phyloP scores from a whole-genome alignment of 225 moss, liverwort and hornwort species.

The Physcomitrium patens region DNA sequence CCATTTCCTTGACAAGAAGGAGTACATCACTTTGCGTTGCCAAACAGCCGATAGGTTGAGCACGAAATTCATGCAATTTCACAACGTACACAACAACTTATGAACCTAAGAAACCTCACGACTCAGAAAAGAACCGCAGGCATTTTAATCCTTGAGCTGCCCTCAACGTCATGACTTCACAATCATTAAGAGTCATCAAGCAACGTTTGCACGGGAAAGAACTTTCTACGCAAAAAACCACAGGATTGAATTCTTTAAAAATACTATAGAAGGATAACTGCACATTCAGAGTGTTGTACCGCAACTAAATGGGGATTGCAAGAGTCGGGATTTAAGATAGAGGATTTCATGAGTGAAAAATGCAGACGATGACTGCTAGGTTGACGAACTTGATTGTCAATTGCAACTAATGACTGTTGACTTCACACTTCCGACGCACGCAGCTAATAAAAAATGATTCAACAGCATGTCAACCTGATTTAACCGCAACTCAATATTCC shows the following conservation, averaged over 20 bases:
- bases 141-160: too few species aligned
- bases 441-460: background rate
- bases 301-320: background rate
- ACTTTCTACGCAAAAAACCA: background rate
- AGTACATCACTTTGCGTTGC: too few species aligned
- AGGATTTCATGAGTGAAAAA: constrained; percentile 6
- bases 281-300: background rate
- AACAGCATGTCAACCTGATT: background rate
- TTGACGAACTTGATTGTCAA: background rate
- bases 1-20: too few species aligned
- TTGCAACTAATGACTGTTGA: background rate
- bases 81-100: too few species aligned
- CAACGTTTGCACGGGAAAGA: background rate
- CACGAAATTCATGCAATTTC: too few species aligned
- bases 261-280: background rate
- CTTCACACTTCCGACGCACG: background rate
- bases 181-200: too few species aligned
- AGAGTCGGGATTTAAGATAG: constrained; percentile 1
- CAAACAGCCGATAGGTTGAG: too few species aligned
- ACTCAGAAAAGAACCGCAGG: too few species aligned
- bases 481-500: background rate
- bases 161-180: too few species aligned
- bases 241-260: background rate
- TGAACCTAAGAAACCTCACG: too few species aligned
- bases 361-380: background rate